Evolutionary conservation across 2,329 filamentous ascomycete species (phyloP).

Genomic region (Claviceps humidiphila): DNA sequence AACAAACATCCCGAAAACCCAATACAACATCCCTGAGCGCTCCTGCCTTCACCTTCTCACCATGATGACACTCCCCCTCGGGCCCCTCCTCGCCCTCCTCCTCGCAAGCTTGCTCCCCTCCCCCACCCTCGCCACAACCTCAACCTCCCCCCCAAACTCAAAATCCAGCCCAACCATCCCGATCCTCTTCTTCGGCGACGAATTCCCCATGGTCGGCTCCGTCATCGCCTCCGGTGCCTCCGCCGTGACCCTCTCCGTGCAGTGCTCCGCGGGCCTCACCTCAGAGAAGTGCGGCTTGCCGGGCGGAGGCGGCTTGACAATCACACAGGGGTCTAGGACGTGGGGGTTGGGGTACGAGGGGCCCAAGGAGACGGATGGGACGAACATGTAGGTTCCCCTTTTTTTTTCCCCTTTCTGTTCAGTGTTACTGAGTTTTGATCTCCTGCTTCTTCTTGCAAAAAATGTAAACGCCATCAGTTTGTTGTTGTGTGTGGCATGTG

Average conservation of each 20-base stretch:
- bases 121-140: constrained; percentile 10
- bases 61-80: neutral
- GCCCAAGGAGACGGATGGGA: neutral
- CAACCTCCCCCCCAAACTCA: neutral
- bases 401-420: neutral
- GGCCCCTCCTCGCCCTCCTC: constrained; percentile 12
- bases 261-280: constrained; percentile 11
- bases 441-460: too few species aligned
- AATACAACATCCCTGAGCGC: too few species aligned
- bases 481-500: too few species aligned
- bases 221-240: constrained; percentile 14
- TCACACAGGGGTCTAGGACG: constrained; percentile 18
- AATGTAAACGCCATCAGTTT: too few species aligned
- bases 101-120: constrained; percentile 13
- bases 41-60: too few species aligned
- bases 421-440: too few species aligned
- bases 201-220: constrained; percentile 15
- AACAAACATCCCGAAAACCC: too few species aligned
- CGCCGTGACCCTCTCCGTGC: constrained; percentile 18
- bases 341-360: constrained; percentile 7
- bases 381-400: neutral
- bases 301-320: constrained; percentile 6
- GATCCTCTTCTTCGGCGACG: constrained; percentile 14
- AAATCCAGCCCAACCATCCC: constrained; percentile 12
- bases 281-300: constrained; percentile 13